Evolutionary conservation across 495 filamentous ascomycete species (phyloP).

Genomic region (Aspergillus indologenus): DNA sequence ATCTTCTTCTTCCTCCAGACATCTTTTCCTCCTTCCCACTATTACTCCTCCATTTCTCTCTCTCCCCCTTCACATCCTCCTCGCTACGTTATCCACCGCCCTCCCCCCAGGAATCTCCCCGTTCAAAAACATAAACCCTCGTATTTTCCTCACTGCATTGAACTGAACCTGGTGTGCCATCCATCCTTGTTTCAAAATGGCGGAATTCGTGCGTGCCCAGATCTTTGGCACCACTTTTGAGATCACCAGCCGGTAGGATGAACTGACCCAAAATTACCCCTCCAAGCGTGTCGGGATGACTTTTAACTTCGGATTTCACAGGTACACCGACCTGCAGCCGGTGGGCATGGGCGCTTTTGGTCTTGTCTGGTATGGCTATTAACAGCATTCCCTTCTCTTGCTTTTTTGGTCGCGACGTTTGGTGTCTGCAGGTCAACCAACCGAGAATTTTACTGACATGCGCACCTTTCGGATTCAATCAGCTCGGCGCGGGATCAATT

Average conservation of each 20-base stretch:
- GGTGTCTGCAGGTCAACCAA: conserved; percentile 1
- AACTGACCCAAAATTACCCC: neutral
- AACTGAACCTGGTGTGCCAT: conserved; percentile 17
- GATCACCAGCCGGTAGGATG: conserved; percentile 89
- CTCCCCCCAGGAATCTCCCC: neutral
- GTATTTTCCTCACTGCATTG: conserved; percentile 5
- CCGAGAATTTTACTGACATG: conserved; percentile 5
- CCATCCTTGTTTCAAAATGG: conserved; percentile 58
- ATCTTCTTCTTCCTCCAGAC: neutral
- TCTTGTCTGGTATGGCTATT: conserved; percentile 77
- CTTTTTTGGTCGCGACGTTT: conserved; percentile 6
- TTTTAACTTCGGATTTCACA: conserved; percentile 32
- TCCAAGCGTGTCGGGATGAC: neutral
- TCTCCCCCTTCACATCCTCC: conserved; percentile 2
- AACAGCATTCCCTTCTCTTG: conserved; percentile 16
- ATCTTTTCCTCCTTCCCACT: neutral
- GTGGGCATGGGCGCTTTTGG: conserved; percentile 99
- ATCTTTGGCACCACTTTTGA: conserved; percentile 99
- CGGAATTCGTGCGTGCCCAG: conserved; percentile 98
- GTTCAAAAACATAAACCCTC: neutral
- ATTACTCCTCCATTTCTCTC: neutral
- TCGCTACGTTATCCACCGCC: neutral
- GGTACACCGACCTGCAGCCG: conserved; percentile 96
- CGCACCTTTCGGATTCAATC: conserved; percentile 4
- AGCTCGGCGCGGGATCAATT: conserved; percentile 98